A percentile compares a stretch with the other conserved stretches of the same genome.
These are phyloP conservation scores for Massariosphaeria phaeospora DNA, from an alignment of 495 filamentous ascomycete species.

Conservation along the genomic window DNA sequence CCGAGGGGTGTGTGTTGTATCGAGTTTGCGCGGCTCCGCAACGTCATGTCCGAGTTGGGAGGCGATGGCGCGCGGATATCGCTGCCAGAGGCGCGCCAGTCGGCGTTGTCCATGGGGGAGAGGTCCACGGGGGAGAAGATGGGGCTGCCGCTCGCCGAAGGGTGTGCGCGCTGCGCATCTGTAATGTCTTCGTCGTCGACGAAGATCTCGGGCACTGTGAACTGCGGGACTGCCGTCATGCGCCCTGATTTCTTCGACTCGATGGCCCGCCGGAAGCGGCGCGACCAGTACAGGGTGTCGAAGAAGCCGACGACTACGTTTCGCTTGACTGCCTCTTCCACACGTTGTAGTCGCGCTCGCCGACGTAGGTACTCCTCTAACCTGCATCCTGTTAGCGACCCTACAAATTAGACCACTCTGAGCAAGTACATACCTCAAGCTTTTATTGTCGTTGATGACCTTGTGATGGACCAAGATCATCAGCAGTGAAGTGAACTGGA, in stretches of 20 bases:
- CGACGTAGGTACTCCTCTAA: slow-evolving; percentile 94
- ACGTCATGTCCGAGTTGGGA: slow-evolving; percentile 24
- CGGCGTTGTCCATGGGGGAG: slow-evolving; percentile 5
- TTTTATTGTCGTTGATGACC: slow-evolving; percentile 96
- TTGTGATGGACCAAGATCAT: slow-evolving; percentile 99
- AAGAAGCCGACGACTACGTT: slow-evolving; percentile 92
- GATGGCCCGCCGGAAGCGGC: slow-evolving; percentile 68
- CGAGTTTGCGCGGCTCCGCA: slow-evolving; percentile 38
- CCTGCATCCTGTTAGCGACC: slow-evolving; percentile 39
- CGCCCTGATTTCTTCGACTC: slow-evolving; percentile 64
- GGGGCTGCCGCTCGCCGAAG: slow-evolving; percentile 26
- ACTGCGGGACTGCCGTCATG: slow-evolving; percentile 70
- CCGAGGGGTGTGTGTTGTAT: slow-evolving; percentile 36
- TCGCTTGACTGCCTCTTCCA: slow-evolving; percentile 91
- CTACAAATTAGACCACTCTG: slow-evolving; percentile 3
- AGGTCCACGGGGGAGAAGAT: slow-evolving; percentile 32
- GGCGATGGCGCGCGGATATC: slow-evolving; percentile 24
- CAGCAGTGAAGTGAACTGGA: slow-evolving; percentile 88
- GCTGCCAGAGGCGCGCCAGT: slow-evolving; percentile 31
- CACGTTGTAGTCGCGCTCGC: slow-evolving; percentile 81
- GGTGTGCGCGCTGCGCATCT: slow-evolving; percentile 38
- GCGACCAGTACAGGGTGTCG: slow-evolving; percentile 86
- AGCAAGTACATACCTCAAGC: slow-evolving; percentile 56
- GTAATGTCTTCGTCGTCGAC: slow-evolving; percentile 63
- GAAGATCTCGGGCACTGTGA: slow-evolving; percentile 85